A percentile compares a stretch with the other conserved stretches of the same genome.
Evolutionary conservation across 73 alveolate species (phyloP).

Genomic region (Paramecium caudatum): DNA sequence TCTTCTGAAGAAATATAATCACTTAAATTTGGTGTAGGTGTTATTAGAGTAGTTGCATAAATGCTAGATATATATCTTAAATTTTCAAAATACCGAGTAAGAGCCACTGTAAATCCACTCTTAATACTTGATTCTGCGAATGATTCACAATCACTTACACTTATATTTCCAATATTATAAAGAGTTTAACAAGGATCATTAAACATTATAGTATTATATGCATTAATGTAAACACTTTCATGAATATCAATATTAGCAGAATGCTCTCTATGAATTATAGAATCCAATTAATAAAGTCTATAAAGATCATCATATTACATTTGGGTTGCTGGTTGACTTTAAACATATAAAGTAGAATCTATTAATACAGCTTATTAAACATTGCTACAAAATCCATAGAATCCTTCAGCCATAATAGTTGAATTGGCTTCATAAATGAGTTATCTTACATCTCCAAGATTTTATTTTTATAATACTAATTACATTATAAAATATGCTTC

Average conservation of each 20-base stretch:
- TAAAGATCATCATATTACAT: not conserved
- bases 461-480: not conserved
- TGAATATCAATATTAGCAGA: slow-evolving; percentile 36
- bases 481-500: slow-evolving; percentile 48
- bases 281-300: slow-evolving; percentile 27
- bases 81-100: slow-evolving; percentile 59
- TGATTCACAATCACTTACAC: slow-evolving; percentile 44
- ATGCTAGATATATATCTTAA: slow-evolving; percentile 7
- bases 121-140: slow-evolving; percentile 55
- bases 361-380: slow-evolving; percentile 46
- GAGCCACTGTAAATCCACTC: slow-evolving; percentile 59
- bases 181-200: slow-evolving; percentile 50
- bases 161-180: not conserved
- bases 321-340: not conserved
- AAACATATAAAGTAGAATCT: not conserved
- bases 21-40: slow-evolving; percentile 3
- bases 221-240: slow-evolving; percentile 34
- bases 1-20: slow-evolving; percentile 30
- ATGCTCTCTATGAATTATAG: slow-evolving; percentile 48
- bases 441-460: slow-evolving; percentile 13
- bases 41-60: not conserved
- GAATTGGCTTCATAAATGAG: slow-evolving; percentile 16
- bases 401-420: slow-evolving; percentile 42
- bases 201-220: slow-evolving; percentile 54
- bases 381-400: slow-evolving; percentile 49